Evolutionary conservation across 2,329 filamentous ascomycete genomes (phyloP).

Genomic region (Elsinoe arachidis): DNA sequence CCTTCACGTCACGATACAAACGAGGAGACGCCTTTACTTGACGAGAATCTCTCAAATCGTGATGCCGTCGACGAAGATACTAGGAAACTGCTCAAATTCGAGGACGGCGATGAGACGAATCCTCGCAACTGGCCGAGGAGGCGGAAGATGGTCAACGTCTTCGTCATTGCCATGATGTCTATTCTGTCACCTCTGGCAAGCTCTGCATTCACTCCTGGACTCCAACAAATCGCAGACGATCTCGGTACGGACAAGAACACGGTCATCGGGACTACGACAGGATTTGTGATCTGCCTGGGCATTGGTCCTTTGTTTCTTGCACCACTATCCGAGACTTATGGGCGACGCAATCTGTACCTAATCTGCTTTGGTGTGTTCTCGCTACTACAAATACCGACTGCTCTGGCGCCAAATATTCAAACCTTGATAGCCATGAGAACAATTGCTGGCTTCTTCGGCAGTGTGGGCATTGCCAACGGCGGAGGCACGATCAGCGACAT

Average conservation of each 20-base stretch:
- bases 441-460: conserved; percentile 42
- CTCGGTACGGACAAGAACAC: conserved; percentile 33
- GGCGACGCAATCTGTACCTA: conserved; percentile 37
- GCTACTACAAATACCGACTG: conserved; percentile 40
- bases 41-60: conserved; percentile 22
- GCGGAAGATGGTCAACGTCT: conserved; percentile 42
- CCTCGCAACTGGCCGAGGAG: conserved; percentile 38
- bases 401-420: conserved; percentile 39
- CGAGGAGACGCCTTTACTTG: conserved; percentile 35
- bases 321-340: conserved; percentile 40
- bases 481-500: conserved; percentile 46
- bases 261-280: conserved; percentile 43
- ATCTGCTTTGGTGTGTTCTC: conserved; percentile 38
- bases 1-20: conserved; percentile 14
- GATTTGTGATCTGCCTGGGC: conserved; percentile 43
- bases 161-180: conserved; percentile 43
- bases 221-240: conserved; percentile 41
- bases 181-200: conserved; percentile 40
- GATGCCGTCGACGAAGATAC: conserved; percentile 29
- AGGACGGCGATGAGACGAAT: conserved; percentile 34
- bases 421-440: conserved; percentile 38
- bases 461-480: conserved; percentile 43
- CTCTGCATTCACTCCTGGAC: conserved; percentile 46
- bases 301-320: conserved; percentile 40
- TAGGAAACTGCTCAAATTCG: conserved; percentile 25